Conservation (phyloP, 495 filamentous ascomycete genomes). For the Xylaria grammica region DNA sequence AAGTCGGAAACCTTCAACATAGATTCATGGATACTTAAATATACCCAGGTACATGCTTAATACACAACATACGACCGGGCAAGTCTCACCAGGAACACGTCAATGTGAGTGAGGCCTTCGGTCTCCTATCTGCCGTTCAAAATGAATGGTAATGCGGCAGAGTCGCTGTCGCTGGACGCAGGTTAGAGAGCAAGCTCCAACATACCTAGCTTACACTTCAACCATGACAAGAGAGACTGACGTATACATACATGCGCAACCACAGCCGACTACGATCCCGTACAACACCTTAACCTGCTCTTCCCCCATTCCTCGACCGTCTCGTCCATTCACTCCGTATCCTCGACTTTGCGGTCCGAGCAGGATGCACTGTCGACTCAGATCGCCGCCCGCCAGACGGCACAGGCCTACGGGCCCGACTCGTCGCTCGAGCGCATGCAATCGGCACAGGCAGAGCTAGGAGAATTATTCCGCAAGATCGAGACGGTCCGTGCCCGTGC, state of each 20-base stretch:
- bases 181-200: constrained; percentile 41
- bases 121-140: constrained; percentile 16
- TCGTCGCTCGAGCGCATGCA: constrained; percentile 90
- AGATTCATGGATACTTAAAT: neutral
- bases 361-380: constrained; percentile 85
- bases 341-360: constrained; percentile 71
- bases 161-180: constrained; percentile 55
- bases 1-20: neutral
- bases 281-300: constrained; percentile 89
- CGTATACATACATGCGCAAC: constrained; percentile 13
- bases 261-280: constrained; percentile 90
- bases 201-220: neutral
- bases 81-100: neutral
- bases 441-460: constrained; percentile 85
- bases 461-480: constrained; percentile 91
- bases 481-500: constrained; percentile 91
- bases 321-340: constrained; percentile 73
- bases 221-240: constrained; percentile 11
- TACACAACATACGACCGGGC: too few relatives aligned
- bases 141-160: constrained; percentile 53
- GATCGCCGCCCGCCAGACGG: constrained; percentile 75
- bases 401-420: constrained; percentile 84
- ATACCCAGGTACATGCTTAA: neutral
- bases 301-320: constrained; percentile 93
- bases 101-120: constrained; percentile 25